Evolutionary conservation across 2,329 filamentous ascomycete species (phyloP).

Genomic region (Aureobasidium leucospermi): DNA sequence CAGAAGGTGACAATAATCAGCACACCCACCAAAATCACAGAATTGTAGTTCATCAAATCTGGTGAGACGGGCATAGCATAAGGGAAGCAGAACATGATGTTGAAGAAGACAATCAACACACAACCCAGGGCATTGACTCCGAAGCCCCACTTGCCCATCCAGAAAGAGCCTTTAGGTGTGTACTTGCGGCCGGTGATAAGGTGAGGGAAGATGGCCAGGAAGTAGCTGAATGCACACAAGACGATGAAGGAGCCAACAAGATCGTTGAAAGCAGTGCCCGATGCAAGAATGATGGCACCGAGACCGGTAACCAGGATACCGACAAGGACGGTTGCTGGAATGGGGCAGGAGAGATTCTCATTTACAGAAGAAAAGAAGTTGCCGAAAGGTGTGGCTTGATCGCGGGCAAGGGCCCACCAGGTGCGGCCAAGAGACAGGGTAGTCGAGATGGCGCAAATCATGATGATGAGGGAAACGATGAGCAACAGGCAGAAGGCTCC

Average conservation of each 20-base stretch:
- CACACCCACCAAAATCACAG: slow-evolving; percentile 46
- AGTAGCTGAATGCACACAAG: slow-evolving; percentile 28
- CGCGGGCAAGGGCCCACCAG: slow-evolving; percentile 51
- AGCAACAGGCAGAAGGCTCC: slow-evolving; percentile 52
- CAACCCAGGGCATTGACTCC: slow-evolving; percentile 27
- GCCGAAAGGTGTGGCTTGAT: slow-evolving; percentile 54
- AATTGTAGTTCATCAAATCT: slow-evolving; percentile 46
- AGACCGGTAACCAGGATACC: slow-evolving; percentile 41
- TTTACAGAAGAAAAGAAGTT: slow-evolving; percentile 47
- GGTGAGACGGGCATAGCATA: slow-evolving; percentile 39
- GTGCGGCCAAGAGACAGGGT: slow-evolving; percentile 40
- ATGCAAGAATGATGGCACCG: slow-evolving; percentile 29
- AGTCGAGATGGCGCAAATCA: slow-evolving; percentile 45
- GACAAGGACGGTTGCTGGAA: slow-evolving; percentile 52
- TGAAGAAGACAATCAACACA: slow-evolving; percentile 29
- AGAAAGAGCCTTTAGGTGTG: slow-evolving; percentile 28
- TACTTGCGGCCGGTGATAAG: slow-evolving; percentile 26
- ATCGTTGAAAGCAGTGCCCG: slow-evolving; percentile 28
- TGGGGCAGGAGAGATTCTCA: slow-evolving; percentile 49
- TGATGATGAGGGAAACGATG: slow-evolving; percentile 46
- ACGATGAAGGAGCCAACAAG: slow-evolving; percentile 32
- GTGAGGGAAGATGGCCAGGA: slow-evolving; percentile 30
- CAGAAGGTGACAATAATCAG: slow-evolving; percentile 41
- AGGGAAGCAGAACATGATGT: slow-evolving; percentile 33
- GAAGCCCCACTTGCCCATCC: slow-evolving; percentile 28